These are phyloP conservation scores for Irpex sp. DNA, from an alignment of 1,284 basidiomycete species.

Conservation along the genomic window DNA sequence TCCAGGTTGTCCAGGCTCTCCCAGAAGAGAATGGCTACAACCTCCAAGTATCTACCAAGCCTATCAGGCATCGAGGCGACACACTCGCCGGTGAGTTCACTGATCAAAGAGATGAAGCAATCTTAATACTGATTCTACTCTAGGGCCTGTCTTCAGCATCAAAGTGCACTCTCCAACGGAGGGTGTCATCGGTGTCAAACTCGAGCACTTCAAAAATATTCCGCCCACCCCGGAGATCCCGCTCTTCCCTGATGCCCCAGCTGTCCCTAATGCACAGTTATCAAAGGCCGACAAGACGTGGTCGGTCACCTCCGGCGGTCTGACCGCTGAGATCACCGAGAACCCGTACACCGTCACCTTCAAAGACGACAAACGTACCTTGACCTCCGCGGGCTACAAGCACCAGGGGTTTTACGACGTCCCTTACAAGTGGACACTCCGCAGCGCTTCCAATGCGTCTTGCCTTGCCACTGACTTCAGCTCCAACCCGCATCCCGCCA, in stretches of 20 bases:
- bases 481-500: conserved; percentile 51
- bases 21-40: conserved; percentile 46
- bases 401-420: conserved; percentile 65
- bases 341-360: conserved; percentile 63
- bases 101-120: not conserved
- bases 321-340: conserved; percentile 51
- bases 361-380: conserved; percentile 43
- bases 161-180: conserved; percentile 63
- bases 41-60: conserved; percentile 61
- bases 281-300: conserved; percentile 34
- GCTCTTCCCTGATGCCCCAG: conserved; percentile 59
- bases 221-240: conserved; percentile 48
- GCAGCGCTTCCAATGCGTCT: conserved; percentile 56
- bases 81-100: conserved; percentile 54
- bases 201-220: conserved; percentile 54
- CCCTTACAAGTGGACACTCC: conserved; percentile 58
- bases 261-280: conserved; percentile 41
- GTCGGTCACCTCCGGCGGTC: conserved; percentile 39
- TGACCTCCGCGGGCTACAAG: conserved; percentile 56
- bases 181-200: conserved; percentile 62
- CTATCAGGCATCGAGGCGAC: conserved; percentile 66
- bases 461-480: conserved; percentile 54
- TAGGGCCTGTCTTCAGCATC: conserved; percentile 57
- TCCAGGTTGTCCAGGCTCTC: conserved; percentile 48
- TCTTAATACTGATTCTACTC: conserved; percentile 12